Evolutionary conservation across 2,329 filamentous ascomycete species (phyloP).

Genomic region (Cladosporium sphaerospermum): DNA sequence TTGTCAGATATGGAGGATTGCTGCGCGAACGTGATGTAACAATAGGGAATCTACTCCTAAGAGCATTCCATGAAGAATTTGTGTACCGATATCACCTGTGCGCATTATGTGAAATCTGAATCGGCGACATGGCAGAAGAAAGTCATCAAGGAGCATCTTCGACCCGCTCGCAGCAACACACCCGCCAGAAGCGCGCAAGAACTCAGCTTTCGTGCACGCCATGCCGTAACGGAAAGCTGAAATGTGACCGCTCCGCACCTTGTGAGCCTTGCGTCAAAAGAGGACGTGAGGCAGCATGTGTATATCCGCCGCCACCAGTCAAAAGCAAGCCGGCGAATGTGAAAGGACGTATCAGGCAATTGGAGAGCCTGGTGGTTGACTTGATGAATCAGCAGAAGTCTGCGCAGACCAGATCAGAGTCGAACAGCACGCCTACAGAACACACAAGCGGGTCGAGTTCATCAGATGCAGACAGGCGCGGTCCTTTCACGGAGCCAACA

Average conservation of each 20-base stretch:
- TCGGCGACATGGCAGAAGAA: conserved; percentile 1
- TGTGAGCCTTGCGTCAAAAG: conserved; percentile 35
- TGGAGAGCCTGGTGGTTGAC: conserved; percentile 31
- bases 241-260: conserved; percentile 30
- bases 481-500: conserved; percentile 19
- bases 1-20: no score
- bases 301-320: conserved; percentile 28
- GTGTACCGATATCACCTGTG: no score
- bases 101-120: no score
- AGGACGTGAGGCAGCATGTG: conserved; percentile 24
- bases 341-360: conserved; percentile 29
- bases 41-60: no score
- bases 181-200: conserved; percentile 32
- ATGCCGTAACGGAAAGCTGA: conserved; percentile 33
- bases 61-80: no score
- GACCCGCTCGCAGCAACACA: conserved; percentile 15
- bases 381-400: conserved; percentile 29
- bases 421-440: background rate
- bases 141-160: background rate
- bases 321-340: conserved; percentile 30
- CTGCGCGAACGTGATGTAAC: no score
- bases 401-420: background rate
- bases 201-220: conserved; percentile 32
- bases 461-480: background rate
- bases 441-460: background rate